Evolutionary conservation across 805 yeast species (phyloP).

Genomic region (Myxozyma mucilagina): DNA sequence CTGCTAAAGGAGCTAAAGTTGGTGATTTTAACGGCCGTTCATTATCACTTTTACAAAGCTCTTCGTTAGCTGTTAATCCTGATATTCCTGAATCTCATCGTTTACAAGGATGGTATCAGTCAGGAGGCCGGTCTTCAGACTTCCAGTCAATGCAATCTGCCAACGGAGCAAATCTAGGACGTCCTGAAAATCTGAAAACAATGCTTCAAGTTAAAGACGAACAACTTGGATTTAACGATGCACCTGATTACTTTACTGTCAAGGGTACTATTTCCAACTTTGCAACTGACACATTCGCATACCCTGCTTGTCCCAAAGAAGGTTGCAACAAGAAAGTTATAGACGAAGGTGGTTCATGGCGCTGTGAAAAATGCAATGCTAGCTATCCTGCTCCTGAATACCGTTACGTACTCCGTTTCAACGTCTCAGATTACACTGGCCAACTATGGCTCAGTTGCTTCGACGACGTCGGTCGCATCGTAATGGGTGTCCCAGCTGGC

Average conservation of each 20-base stretch:
- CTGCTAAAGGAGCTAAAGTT: constrained; percentile 86
- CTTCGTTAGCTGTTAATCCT: constrained; percentile 76
- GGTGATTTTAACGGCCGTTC: constrained; percentile 87
- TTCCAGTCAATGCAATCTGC: constrained; percentile 53
- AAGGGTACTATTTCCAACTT: constrained; percentile 74
- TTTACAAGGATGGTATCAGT: constrained; percentile 93
- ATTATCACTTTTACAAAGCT: constrained; percentile 75
- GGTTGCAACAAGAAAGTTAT: constrained; percentile 83
- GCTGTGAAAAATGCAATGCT: constrained; percentile 88
- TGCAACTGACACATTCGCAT: constrained; percentile 74
- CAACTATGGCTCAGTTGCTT: constrained; percentile 85
- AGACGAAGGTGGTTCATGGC: constrained; percentile 72
- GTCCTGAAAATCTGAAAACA: constrained; percentile 60
- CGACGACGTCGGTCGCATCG: constrained; percentile 74
- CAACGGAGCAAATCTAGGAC: constrained; percentile 47
- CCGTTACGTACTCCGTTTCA: constrained; percentile 75
- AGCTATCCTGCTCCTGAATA: constrained; percentile 67
- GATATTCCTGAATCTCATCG: constrained; percentile 84
- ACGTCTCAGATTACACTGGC: constrained; percentile 78
- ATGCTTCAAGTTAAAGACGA: constrained; percentile 65
- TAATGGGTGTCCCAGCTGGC: constrained; percentile 66
- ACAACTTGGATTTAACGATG: constrained; percentile 69
- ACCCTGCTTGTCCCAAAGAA: constrained; percentile 82
- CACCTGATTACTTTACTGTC: constrained; percentile 73
- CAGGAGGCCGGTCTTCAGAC: constrained; percentile 62